Conservation (phyloP, 2,329 filamentous ascomycete species). For the Anisogramma anomala region DNA sequence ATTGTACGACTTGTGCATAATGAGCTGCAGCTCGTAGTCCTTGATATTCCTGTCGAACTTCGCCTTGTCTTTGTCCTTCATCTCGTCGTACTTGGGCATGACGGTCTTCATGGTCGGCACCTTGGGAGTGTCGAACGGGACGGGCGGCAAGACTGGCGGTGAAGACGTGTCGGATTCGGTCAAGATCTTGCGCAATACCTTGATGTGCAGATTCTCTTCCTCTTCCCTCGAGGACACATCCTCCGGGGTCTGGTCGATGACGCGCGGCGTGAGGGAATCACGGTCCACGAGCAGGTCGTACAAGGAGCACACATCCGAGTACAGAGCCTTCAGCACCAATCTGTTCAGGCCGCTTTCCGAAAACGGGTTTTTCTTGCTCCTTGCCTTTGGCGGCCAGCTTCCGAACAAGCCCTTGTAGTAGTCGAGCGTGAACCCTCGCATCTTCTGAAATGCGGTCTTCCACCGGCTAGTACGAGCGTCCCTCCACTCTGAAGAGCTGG, state of each 20-base stretch:
- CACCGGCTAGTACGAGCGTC: conserved; percentile 74
- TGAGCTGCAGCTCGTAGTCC: conserved; percentile 62
- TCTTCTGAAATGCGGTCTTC: conserved; percentile 62
- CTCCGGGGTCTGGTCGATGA: conserved; percentile 53
- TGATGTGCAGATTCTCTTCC: conserved; percentile 50
- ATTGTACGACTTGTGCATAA: conserved; percentile 76
- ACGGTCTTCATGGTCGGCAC: conserved; percentile 59
- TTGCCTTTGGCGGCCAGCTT: conserved; percentile 83
- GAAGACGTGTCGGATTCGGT: conserved; percentile 82
- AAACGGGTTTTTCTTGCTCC: conserved; percentile 82
- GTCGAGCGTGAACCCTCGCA: conserved; percentile 59
- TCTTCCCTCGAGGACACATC: conserved; percentile 27
- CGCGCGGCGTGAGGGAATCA: conserved; percentile 63
- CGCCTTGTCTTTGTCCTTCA: conserved; percentile 61
- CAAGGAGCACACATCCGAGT: conserved; percentile 72
- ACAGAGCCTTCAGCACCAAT: conserved; percentile 67
- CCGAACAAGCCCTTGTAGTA: conserved; percentile 52
- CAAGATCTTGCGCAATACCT: conserved; percentile 67
- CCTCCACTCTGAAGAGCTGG: conserved; percentile 72
- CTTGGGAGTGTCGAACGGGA: conserved; percentile 79
- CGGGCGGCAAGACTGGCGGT: conserved; percentile 78
- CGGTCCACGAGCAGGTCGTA: conserved; percentile 86
- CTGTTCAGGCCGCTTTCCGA: conserved; percentile 79
- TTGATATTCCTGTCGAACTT: conserved; percentile 65
- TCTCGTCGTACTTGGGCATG: conserved; percentile 49